Base-by-base conservation (phyloP, 257 asterid species). In the Solanum corneliomulleri region DNA sequence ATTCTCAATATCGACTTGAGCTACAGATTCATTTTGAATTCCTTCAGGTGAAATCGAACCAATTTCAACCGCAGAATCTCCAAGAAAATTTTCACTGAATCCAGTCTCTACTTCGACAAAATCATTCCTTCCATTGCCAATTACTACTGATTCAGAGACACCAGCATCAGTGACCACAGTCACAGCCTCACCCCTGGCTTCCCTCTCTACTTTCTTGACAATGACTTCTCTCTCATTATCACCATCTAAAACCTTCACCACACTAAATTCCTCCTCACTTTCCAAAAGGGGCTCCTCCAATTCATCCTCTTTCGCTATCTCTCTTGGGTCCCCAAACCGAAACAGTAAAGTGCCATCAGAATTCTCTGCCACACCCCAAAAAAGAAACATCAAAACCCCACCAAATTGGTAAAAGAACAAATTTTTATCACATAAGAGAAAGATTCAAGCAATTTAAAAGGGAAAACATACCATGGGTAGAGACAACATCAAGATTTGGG, bases 321-420 rank as follows among this genome's bases (percentile, higher is more conserved):
- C 93, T 52, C 87, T 89, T 4, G 94, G 95, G 72, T 95, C 94
- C 89, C 97, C 98, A 89, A 97, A 97, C 90, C 94, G 92, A 91
- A 95, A 97, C 90, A 93, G 47, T 16, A 94, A 2, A 89, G 97
- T 95, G 18, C 98, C 98, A 90, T 97, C 99, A 39, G 93, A 85
- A 90, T 90, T 92, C 91, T 95, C 99, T 97, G 93, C 92, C 94
- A 90, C 70, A n/a, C 70, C 31, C 70, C 7, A 23, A 62, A 74
- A 27, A 85, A 23, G 88, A 86, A 80, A 89, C 89, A 89, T 78
- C 60, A 89, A 77, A 88, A 86, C 39, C 49, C 41, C 35, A 88
- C 87, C 44, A 86, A 11, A 62, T n/a, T 11, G 31, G 70, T 25
- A 23, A 23, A 62, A 62, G 31, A 62, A 62, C 31, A 62, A 0